Base-by-base conservation (phyloP, 306 rosid species). In the Vicia sativa region DNA sequence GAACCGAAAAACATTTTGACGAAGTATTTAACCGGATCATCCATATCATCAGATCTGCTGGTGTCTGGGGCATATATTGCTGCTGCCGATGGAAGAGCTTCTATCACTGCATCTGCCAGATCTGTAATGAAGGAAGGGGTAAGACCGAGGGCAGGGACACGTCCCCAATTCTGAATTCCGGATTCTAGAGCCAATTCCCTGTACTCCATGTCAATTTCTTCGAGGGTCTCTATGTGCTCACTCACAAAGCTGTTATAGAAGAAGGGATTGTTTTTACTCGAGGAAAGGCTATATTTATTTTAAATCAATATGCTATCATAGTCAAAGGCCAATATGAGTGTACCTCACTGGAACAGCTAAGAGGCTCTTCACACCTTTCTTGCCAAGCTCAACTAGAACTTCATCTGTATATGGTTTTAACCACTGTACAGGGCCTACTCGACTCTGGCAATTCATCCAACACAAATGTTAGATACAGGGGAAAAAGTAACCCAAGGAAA, bases 371-470 rank as follows among this genome's bases (percentile, higher is more conserved):
- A 95, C 87, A 46, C 99, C 99, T 66, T 85, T 91, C 90, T 84
- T 81, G 80, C 99, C 99, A 58, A 95, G 99, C 82, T 91, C 95
- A 68, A 95, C 95, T 11, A 95, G 91, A 81, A 86, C 96, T 82
- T 95, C 85, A 77, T 95, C 99, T 11, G 99, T 91, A 73, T 95
- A 95, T 0, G 99, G 99, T 75, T 95, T 91, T 82, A 95, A 80
- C 99, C 97, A 95, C 79, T 95, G 89, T 67, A 95, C 96, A 54
- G 99, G 99, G 72, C 99, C 99, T 79, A 95, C 99, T 37, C 99
- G 96, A 80, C 99, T 95, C 99, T 95, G 82, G 69, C 11, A 68
- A 58, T 34, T 53, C 31, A 71, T 62, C 77, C 84, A 61, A 64
- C 70, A 77, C 65, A 76, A 69, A 38, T 18, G 58, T 65, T 21